A percentile compares a stretch with the other conserved stretches of the same genome.
phyloP scores from a whole-genome alignment of 768 basidiomycete species.

The Phanerochaete carnosa region DNA sequence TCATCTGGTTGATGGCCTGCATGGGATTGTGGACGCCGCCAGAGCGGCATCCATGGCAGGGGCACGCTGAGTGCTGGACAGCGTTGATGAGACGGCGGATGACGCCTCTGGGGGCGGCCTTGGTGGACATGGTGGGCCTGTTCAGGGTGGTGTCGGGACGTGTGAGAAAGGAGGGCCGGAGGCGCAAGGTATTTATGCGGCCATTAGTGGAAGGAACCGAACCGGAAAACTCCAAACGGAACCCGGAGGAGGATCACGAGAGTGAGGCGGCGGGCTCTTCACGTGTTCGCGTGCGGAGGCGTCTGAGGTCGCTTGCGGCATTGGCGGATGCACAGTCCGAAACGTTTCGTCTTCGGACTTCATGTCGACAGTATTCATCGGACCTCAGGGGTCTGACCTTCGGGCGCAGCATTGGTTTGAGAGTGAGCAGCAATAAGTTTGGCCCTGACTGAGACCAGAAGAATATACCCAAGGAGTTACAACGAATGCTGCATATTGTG shows the following conservation, averaged over 20 bases:
- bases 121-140: slow-evolving; percentile 21
- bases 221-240: slow-evolving; percentile 7
- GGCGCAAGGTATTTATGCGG: slow-evolving; percentile 17
- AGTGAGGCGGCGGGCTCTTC: slow-evolving; percentile 10
- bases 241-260: slow-evolving; percentile 13
- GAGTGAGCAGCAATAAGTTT: too few species aligned
- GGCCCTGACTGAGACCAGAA: too few species aligned
- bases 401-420: too few species aligned
- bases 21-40: slow-evolving; percentile 37
- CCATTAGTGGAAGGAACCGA: slow-evolving; percentile 4
- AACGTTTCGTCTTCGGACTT: background rate
- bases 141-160: slow-evolving; percentile 6
- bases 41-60: slow-evolving; percentile 69
- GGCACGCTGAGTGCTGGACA: slow-evolving; percentile 70
- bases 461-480: too few species aligned
- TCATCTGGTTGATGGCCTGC: slow-evolving; percentile 55
- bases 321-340: background rate
- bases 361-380: background rate
- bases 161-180: slow-evolving; percentile 2
- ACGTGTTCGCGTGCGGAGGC: slow-evolving; percentile 5
- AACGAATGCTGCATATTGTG: too few species aligned
- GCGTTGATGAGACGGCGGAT: slow-evolving; percentile 76
- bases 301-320: background rate
- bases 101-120: slow-evolving; percentile 48
- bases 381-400: too few species aligned